Percentiles rank a stretch among this genome's conserved stretches.
phyloP scores from a whole-genome alignment of 2,329 filamentous ascomycete genomes.

The Alternaria incomplexa region DNA sequence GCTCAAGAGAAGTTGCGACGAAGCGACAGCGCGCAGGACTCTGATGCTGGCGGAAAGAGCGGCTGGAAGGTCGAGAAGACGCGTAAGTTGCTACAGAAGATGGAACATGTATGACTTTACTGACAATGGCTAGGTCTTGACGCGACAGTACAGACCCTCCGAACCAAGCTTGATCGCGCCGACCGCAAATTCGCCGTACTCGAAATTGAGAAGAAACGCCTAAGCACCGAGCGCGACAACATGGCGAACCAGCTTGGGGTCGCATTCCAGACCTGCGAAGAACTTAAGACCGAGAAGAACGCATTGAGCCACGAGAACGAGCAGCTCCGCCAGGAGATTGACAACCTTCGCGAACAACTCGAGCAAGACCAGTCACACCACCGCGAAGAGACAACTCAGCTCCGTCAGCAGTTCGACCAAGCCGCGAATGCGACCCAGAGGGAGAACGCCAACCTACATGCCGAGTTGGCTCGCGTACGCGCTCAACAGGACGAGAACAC shows the following conservation, averaged over 20 bases:
- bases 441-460: conserved; percentile 43
- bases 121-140: conserved; percentile 59
- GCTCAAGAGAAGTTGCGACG: conserved; percentile 49
- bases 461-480: conserved; percentile 40
- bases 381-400: conserved; percentile 43
- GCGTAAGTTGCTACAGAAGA: conserved; percentile 53
- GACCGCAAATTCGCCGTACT: conserved; percentile 67
- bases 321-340: conserved; percentile 45
- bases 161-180: conserved; percentile 66
- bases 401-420: conserved; percentile 42
- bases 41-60: conserved; percentile 46
- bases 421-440: conserved; percentile 42
- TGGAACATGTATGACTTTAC: background rate
- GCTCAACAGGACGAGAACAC: conserved; percentile 46
- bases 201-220: conserved; percentile 67
- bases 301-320: conserved; percentile 45
- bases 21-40: conserved; percentile 59
- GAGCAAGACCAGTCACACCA: conserved; percentile 41
- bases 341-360: conserved; percentile 42
- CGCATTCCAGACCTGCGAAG: conserved; percentile 64
- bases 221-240: conserved; percentile 69
- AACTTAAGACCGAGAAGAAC: conserved; percentile 55
- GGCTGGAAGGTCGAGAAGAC: conserved; percentile 59
- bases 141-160: conserved; percentile 64
- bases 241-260: conserved; percentile 67